phyloP scores from a whole-genome alignment of 352 stramenopile genomes.

The Phytophthora tubulina region DNA sequence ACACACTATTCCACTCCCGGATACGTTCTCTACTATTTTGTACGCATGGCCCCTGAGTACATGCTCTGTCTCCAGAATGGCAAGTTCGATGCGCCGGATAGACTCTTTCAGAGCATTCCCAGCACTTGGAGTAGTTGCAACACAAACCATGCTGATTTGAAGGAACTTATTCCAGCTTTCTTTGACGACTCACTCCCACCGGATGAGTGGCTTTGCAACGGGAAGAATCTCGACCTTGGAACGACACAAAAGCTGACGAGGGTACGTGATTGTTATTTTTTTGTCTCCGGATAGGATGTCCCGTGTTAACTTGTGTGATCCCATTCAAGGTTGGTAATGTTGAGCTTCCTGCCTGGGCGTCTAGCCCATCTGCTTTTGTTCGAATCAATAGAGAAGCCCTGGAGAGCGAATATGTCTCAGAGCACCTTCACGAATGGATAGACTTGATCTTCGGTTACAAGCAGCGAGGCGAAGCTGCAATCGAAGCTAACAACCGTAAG shows the following conservation, averaged over 20 bases:
- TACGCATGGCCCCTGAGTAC: slow-evolving; percentile 97
- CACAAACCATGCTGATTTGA: slow-evolving; percentile 95
- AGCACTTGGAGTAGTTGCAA: slow-evolving; percentile 92
- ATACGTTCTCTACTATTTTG: slow-evolving; percentile 99
- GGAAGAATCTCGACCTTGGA: slow-evolving; percentile 96
- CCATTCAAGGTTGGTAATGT: slow-evolving; percentile 92
- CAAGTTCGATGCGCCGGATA: slow-evolving; percentile 98
- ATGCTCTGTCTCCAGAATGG: slow-evolving; percentile 97
- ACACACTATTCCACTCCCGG: slow-evolving; percentile 94
- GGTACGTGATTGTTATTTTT: slow-evolving; percentile 20
- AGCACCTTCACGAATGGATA: slow-evolving; percentile 85
- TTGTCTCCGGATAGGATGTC: not conserved
- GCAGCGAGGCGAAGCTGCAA: slow-evolving; percentile 73
- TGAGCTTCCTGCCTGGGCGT: slow-evolving; percentile 94
- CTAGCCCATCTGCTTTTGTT: slow-evolving; percentile 83
- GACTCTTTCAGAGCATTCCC: slow-evolving; percentile 96
- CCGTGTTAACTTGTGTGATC: slow-evolving; percentile 5
- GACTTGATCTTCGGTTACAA: slow-evolving; percentile 89
- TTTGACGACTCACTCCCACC: slow-evolving; percentile 92
- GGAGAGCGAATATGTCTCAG: slow-evolving; percentile 81
- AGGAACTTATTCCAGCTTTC: slow-evolving; percentile 99
- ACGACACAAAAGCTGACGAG: slow-evolving; percentile 89
- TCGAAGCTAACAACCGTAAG: slow-evolving; percentile 85
- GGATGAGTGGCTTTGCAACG: slow-evolving; percentile 96
- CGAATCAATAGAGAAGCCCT: slow-evolving; percentile 75